phyloP scores from a whole-genome alignment of 1,139 yeast genomes.

The Blastobotrys persicus region DNA sequence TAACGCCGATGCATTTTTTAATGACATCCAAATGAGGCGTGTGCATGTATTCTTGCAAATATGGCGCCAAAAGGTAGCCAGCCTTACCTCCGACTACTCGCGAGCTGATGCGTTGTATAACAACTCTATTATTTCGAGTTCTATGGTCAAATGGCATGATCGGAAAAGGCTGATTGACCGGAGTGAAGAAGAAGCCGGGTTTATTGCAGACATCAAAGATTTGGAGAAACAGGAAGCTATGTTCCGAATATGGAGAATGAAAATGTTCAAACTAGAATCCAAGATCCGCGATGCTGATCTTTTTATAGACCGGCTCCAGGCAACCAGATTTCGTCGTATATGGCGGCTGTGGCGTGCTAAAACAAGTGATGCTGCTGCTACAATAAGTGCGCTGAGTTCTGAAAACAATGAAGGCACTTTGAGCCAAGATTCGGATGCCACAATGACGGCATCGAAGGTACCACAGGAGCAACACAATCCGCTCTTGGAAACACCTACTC shows the following conservation, averaged over 20 bases:
- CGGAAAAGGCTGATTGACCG: constrained; percentile 3
- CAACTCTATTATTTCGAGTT: constrained; percentile 6
- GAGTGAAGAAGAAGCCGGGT: constrained; percentile 18
- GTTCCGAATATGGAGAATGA: constrained; percentile 29
- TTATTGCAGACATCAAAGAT: constrained; percentile 17
- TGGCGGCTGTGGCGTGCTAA: constrained; percentile 30
- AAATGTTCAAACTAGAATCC: constrained; percentile 26
- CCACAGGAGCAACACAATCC: constrained; percentile 3
- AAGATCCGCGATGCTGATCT: constrained; percentile 28
- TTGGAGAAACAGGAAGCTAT: constrained; percentile 19
- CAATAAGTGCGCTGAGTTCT: constrained; percentile 6
- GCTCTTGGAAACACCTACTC: constrained; percentile 24
- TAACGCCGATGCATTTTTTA: constrained; percentile 6
- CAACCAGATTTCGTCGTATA: constrained; percentile 22
- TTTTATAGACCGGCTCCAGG: constrained; percentile 21
- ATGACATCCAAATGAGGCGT: constrained; percentile 2
- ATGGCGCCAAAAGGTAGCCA: background rate
- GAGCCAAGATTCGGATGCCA: constrained; percentile 1
- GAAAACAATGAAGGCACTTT: constrained; percentile 4
- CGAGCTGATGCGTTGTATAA: constrained; percentile 14
- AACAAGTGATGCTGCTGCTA: constrained; percentile 14
- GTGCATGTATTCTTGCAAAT: background rate
- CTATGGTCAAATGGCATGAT: constrained; percentile 14
- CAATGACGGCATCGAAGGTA: background rate
- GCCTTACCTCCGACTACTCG: background rate